Base-by-base conservation (phyloP, 441 rosid species). In the Erysimum pusillum region DNA sequence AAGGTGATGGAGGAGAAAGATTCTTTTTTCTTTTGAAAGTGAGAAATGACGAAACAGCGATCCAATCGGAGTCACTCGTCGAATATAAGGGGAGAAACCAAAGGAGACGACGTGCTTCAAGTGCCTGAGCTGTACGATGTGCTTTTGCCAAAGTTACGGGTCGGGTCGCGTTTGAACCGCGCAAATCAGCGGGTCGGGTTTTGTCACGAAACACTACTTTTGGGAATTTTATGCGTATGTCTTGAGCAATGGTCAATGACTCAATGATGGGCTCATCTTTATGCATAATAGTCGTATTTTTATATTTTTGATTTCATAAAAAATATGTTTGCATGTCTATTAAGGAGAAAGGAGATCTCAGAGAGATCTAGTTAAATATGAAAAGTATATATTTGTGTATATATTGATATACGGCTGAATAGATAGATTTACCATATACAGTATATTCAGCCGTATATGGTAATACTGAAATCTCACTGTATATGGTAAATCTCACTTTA, bases 231-330 rank as follows among this genome's bases (percentile, higher is more conserved):
- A 54, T 28, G 63, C 58, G 45, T 59, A 53, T 53, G 35, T 35
- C 9, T 59, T 59, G 25, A 35, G 98, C 97, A 85, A 93, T 89
- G 71, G 25, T 46, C 52, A 46, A 46, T 45, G 4, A n/a, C 41
- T 38, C 18, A n/a, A 45, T 42, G 14, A 42, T 42, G n/a, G n/a
- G 39, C 39, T 38, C 42, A 38, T 38, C 42, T 38, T 38, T 4
- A 38, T 38, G 4, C 11, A 10, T 42, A 42, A 41, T 42, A 44
- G n/a, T 46, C 9, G 10, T 46, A 15, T n/a, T 46, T 46, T 46
- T 6, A 46, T n/a, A 45, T 45, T 7, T 7, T n/a, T 45, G 4
- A 45, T 6, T 46, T 46, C 28, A 49, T 9, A 22, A 22, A 20
- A 49, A 17, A 48, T 8, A 4, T 17, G 54, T 49, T 49, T 49